Conservation (phyloP, 2,329 filamentous ascomycete genomes). For the Aspergillus fumigatiaffinis region DNA sequence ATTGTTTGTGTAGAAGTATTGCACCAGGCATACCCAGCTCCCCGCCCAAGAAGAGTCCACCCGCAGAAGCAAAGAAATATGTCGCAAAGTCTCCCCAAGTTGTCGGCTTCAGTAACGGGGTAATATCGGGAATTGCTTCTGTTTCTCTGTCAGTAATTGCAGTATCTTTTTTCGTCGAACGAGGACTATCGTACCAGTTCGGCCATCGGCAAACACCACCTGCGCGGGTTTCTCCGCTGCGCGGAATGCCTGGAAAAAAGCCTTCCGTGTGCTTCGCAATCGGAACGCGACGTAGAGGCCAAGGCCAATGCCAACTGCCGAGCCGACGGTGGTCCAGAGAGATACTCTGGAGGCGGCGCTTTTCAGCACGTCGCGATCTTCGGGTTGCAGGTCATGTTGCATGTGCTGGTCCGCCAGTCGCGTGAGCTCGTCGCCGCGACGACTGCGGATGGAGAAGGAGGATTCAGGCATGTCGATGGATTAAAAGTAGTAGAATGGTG, state of each 20-base stretch:
- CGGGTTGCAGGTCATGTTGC: conserved; percentile 54
- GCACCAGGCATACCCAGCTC: conserved; percentile 43
- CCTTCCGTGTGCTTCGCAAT: conserved; percentile 51
- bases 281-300: conserved; percentile 57
- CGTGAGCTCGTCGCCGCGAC: conserved; percentile 48
- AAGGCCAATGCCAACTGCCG: conserved; percentile 56
- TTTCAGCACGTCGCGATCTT: conserved; percentile 57
- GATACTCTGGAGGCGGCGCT: conserved; percentile 54
- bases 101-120: conserved; percentile 54
- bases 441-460: conserved; percentile 46
- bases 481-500: background rate
- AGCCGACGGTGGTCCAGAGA: conserved; percentile 55
- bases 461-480: conserved; percentile 36
- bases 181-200: conserved; percentile 44
- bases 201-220: conserved; percentile 59
- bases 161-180: background rate
- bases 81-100: conserved; percentile 58
- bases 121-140: conserved; percentile 62
- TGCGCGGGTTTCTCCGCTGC: conserved; percentile 59
- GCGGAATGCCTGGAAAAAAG: conserved; percentile 61
- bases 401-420: conserved; percentile 57
- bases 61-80: conserved; percentile 59
- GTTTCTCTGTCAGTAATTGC: background rate
- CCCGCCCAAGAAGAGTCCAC: conserved; percentile 61
- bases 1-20: background rate